Evolutionary conservation across 1,284 basidiomycete species (phyloP), one percentile per base, ranked within the genome.

Genomic region (Boletus mariae): DNA sequence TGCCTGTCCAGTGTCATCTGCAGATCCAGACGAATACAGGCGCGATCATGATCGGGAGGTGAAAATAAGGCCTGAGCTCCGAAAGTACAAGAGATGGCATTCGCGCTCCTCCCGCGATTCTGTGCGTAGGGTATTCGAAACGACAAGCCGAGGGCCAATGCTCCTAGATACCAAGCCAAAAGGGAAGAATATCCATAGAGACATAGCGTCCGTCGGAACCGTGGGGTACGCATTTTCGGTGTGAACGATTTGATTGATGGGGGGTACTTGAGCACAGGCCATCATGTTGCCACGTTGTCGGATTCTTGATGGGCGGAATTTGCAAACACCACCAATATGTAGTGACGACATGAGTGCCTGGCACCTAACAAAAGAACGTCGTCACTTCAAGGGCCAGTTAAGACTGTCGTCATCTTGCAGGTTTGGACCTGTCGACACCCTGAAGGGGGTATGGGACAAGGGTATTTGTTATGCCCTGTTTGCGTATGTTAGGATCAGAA

Each of bases 401-500:
- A 40, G 41, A 10, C 5, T 17, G 34, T 23, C 10, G 11, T 17
- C 32, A 34, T 47, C 4, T 40, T 45, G 32, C 42, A 40, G 40
- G 41, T 4, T n/a, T 12, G 23, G 15, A 10, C 20, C 23, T 15
- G 41, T 28, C 38, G 42, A 31, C 37, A 28, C 55, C 55, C 51
- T 40, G 42, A 32, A 23, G 9, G 34, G 1, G 25, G 47, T 23
- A 20, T 20, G 31, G 41, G 23, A 34, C 25, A 9, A 7, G 17
- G 35, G 17, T 0, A 9, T 4, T 41, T 63, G 47, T 67, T 60
- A 52, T 11, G 11, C 11, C 5, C 6, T 68, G 11, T 66, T 68
- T 68, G 57, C 17, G 28, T 9, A 20, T 64, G 55, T 68, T 64
- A 64, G 62, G 64, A 65, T 66, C 60, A 61, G 54, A 64, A 57